Conservation (phyloP, 495 filamentous ascomycete species). For the Aspergillus haitiensis region DNA sequence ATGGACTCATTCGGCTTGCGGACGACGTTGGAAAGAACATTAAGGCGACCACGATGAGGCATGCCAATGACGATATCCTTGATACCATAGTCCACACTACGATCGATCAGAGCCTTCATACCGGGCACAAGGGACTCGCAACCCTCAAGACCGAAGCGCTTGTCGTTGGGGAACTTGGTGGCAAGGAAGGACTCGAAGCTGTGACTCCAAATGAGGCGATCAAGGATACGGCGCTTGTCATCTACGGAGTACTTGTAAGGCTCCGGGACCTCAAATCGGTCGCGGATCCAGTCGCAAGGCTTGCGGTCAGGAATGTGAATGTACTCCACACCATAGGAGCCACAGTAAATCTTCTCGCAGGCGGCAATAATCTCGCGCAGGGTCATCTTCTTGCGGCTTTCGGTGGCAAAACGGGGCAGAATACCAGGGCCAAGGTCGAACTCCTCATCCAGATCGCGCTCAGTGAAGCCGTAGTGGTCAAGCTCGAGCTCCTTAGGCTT, state of each 20-base stretch:
- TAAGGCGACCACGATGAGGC: conserved; percentile 97
- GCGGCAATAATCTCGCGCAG: conserved; percentile 89
- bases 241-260: conserved; percentile 95
- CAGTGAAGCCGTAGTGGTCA: conserved; percentile 89
- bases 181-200: conserved; percentile 93
- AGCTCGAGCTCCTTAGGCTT: conserved; percentile 91
- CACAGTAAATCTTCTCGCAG: conserved; percentile 95
- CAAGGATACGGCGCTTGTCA: conserved; percentile 95
- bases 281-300: conserved; percentile 96
- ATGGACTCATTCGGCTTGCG: conserved; percentile 99
- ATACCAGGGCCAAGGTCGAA: conserved; percentile 94
- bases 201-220: conserved; percentile 96
- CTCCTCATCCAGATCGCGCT: conserved; percentile 91
- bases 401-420: conserved; percentile 85
- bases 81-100: conserved; percentile 95
- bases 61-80: conserved; percentile 99
- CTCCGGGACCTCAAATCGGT: conserved; percentile 88
- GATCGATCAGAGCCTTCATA: conserved; percentile 98
- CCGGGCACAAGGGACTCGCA: conserved; percentile 94
- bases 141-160: conserved; percentile 96
- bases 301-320: conserved; percentile 98
- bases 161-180: conserved; percentile 99
- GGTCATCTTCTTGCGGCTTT: conserved; percentile 90
- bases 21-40: conserved; percentile 97
- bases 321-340: conserved; percentile 94